phyloP scores from a whole-genome alignment of 257 asterid genomes.

The Rehmannia glutinosa region DNA sequence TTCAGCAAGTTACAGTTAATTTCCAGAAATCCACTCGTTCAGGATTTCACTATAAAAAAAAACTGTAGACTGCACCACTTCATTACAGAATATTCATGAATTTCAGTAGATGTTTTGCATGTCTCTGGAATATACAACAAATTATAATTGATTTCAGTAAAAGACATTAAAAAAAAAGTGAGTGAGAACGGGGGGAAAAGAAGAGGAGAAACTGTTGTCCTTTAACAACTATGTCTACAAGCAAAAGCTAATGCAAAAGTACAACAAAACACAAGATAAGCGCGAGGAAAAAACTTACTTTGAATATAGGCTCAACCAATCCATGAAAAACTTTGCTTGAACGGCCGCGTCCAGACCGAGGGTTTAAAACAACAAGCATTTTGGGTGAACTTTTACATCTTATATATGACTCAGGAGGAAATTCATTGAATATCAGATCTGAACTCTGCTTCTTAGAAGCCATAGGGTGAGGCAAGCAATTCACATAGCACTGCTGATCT shows the following conservation, averaged over 20 bases:
- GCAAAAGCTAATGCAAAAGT: not conserved
- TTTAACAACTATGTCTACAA: not conserved
- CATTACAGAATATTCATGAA: too few relatives aligned
- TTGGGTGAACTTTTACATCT: constrained; percentile 83
- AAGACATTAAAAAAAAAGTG: too few relatives aligned
- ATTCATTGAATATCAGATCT: constrained; percentile 58
- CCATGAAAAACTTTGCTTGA: constrained; percentile 90
- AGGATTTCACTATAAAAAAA: too few relatives aligned
- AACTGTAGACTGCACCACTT: too few relatives aligned
- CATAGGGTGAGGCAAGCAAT: constrained; percentile 90
- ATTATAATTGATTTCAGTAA: too few relatives aligned
- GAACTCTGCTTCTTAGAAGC: constrained; percentile 67
- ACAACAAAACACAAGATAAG: not conserved
- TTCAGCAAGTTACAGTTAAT: too few relatives aligned
- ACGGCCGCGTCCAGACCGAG: constrained; percentile 96
- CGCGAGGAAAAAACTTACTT: constrained; percentile 44
- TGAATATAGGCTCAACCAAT: constrained; percentile 85
- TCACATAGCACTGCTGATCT: constrained; percentile 94
- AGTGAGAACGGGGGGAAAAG: too few relatives aligned
- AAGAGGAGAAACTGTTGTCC: too few relatives aligned
- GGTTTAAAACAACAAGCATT: constrained; percentile 95
- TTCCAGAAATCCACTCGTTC: too few relatives aligned
- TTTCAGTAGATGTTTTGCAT: too few relatives aligned
- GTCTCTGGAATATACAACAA: too few relatives aligned
- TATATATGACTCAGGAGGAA: constrained; percentile 81